Percentiles rank a stretch among this genome's conserved stretches.
Evolutionary conservation across 192 early-diverging fungal species (phyloP).

Genomic region (Rhizoclosmatium globosum): DNA sequence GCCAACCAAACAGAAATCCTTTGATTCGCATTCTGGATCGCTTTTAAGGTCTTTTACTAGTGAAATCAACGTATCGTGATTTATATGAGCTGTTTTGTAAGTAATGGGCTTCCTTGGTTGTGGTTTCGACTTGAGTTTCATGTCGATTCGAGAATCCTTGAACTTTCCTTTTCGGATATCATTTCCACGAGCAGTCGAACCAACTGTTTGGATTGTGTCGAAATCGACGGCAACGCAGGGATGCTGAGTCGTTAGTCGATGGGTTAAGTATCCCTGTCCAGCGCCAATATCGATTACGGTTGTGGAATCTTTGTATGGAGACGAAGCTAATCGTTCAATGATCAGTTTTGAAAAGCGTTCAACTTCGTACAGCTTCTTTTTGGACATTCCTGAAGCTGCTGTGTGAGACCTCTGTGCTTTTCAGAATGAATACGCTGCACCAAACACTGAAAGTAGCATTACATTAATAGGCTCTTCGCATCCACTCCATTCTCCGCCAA

Average conservation of each 20-base stretch:
- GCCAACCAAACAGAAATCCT: conserved; percentile 29
- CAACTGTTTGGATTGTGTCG: conserved; percentile 39
- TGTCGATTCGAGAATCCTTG: background rate
- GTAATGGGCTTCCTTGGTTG: conserved; percentile 3
- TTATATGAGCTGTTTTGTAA: conserved; percentile 24
- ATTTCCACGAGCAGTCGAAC: conserved; percentile 20
- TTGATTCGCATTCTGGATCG: background rate
- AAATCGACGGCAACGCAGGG: conserved; percentile 48
- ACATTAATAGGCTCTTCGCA: background rate
- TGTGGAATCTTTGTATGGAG: background rate
- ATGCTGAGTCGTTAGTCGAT: conserved; percentile 30
- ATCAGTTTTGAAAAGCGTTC: conserved; percentile 23
- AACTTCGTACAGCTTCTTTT: conserved; percentile 40
- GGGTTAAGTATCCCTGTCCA: conserved; percentile 49
- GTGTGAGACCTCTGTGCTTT: background rate
- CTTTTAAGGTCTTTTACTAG: conserved; percentile 4
- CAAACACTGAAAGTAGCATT: no score
- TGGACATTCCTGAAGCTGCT: conserved; percentile 14
- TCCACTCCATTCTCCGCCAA: background rate
- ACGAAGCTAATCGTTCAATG: background rate
- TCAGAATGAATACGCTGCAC: no score
- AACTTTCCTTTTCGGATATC: conserved; percentile 23
- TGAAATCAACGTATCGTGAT: background rate
- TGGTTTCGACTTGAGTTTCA: background rate
- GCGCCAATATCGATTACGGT: conserved; percentile 45